A percentile compares a stretch with the other conserved stretches of the same genome.
Conservation (phyloP, 345 rosid genomes). For the Psidium guajava region DNA sequence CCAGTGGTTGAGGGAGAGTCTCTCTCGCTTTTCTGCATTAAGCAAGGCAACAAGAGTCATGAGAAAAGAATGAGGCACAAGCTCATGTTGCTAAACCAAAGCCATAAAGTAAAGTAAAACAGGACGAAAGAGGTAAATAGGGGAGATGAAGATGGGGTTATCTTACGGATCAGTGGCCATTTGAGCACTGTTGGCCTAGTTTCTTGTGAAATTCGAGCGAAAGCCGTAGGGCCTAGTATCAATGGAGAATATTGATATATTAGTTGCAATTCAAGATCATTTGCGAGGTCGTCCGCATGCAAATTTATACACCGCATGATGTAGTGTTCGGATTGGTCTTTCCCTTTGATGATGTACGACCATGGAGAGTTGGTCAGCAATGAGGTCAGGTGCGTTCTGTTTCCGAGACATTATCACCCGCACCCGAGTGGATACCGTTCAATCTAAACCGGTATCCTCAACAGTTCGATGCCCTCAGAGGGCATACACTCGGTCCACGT, state of each 20-base stretch:
- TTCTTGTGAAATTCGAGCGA: neutral
- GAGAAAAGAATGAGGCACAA: neutral
- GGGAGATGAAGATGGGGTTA: neutral
- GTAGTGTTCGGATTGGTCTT: neutral
- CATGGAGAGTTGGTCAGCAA: neutral
- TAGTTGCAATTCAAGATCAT: neutral
- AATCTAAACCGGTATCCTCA: neutral
- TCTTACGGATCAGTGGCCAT: neutral
- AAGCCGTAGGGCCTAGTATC: neutral
- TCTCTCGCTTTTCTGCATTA: slow-evolving; percentile 9
- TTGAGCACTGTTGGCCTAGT: neutral
- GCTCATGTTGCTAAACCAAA: neutral
- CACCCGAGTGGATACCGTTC: neutral
- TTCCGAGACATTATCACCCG: neutral
- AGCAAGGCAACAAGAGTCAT: neutral
- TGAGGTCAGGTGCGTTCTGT: neutral
- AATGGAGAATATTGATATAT: neutral
- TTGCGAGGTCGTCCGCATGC: neutral
- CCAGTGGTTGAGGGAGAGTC: slow-evolving; percentile 32
- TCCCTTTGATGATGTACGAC: neutral
- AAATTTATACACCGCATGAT: neutral
- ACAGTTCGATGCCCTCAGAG: neutral
- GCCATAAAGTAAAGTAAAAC: neutral
- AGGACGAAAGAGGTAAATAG: neutral
- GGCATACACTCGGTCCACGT: neutral